phyloP scores from a whole-genome alignment of 2,329 filamentous ascomycete genomes.

The Penicillium sp. region DNA sequence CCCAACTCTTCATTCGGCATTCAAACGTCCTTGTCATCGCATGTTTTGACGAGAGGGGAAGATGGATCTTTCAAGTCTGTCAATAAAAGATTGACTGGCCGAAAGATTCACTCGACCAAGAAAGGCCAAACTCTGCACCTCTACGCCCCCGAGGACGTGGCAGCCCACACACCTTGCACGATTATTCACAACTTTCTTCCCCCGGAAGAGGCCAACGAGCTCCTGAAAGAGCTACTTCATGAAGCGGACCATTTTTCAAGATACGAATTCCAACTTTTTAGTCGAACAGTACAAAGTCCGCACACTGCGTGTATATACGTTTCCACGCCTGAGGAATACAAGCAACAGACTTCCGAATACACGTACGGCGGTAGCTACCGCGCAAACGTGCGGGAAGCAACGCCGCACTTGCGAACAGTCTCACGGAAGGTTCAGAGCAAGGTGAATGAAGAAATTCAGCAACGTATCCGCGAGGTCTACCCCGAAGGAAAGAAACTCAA shows the following conservation, averaged over 20 bases:
- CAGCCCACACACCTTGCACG: constrained; percentile 80
- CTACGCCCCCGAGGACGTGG: constrained; percentile 77
- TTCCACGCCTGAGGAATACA: constrained; percentile 66
- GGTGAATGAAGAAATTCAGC: constrained; percentile 75
- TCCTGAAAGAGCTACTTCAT: constrained; percentile 71
- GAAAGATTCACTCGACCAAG: constrained; percentile 53
- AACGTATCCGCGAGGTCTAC: constrained; percentile 67
- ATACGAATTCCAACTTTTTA: constrained; percentile 80
- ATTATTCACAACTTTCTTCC: constrained; percentile 91
- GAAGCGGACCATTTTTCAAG: constrained; percentile 70
- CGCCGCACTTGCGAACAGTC: constrained; percentile 69
- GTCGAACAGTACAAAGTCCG: constrained; percentile 78
- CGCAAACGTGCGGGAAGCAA: constrained; percentile 72
- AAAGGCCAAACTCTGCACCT: constrained; percentile 82
- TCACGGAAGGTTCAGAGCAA: constrained; percentile 67
- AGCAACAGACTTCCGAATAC: constrained; percentile 73
- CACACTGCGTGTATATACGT: constrained; percentile 85
- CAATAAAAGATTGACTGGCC: constrained; percentile 8
- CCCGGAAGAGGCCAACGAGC: constrained; percentile 64
- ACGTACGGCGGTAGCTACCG: constrained; percentile 77
- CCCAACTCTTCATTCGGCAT: constrained; percentile 46
- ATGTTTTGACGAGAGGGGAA: constrained; percentile 48
- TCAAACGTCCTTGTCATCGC: constrained; percentile 62
- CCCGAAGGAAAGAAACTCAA: constrained; percentile 69
- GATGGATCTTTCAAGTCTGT: constrained; percentile 16